Evolutionary conservation across 202 grass and related monocot species (phyloP).

Genomic region (Brachypodium distachyon): DNA sequence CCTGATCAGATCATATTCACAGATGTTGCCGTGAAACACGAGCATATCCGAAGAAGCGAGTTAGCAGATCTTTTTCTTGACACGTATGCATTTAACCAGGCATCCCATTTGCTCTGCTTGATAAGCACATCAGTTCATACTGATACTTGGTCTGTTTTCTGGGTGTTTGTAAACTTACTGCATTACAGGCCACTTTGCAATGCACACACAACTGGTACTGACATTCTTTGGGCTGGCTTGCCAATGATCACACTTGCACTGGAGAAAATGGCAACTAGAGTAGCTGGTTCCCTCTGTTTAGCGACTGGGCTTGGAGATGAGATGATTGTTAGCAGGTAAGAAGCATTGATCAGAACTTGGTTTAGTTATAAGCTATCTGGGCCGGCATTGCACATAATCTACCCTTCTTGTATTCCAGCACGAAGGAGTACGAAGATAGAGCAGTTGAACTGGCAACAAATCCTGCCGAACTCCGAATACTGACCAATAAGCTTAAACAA

Average conservation of each 20-base stretch:
- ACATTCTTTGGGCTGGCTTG: slow-evolving; percentile 93
- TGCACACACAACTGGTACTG: slow-evolving; percentile 94
- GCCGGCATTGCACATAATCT: not conserved
- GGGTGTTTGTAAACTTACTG: not conserved
- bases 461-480: slow-evolving; percentile 50
- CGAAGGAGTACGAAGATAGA: slow-evolving; percentile 86
- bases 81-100: slow-evolving; percentile 49
- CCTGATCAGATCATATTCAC: slow-evolving; percentile 94
- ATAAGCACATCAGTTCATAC: not conserved
- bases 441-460: slow-evolving; percentile 65
- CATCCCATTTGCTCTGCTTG: not conserved
- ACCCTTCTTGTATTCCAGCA: slow-evolving; percentile 30
- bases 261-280: slow-evolving; percentile 99
- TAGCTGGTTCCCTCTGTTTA: slow-evolving; percentile 88
- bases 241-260: slow-evolving; percentile 92
- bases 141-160: not conserved
- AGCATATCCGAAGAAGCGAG: slow-evolving; percentile 84
- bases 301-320: slow-evolving; percentile 84
- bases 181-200: slow-evolving; percentile 84
- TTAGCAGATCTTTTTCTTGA: slow-evolving; percentile 97
- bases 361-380: not conserved
- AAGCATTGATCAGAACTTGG: not conserved
- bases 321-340: slow-evolving; percentile 85
- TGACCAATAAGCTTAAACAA: slow-evolving; percentile 73
- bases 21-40: slow-evolving; percentile 92